Base-by-base conservation (phyloP, 768 basidiomycete genomes). In the Zangia roseola region DNA sequence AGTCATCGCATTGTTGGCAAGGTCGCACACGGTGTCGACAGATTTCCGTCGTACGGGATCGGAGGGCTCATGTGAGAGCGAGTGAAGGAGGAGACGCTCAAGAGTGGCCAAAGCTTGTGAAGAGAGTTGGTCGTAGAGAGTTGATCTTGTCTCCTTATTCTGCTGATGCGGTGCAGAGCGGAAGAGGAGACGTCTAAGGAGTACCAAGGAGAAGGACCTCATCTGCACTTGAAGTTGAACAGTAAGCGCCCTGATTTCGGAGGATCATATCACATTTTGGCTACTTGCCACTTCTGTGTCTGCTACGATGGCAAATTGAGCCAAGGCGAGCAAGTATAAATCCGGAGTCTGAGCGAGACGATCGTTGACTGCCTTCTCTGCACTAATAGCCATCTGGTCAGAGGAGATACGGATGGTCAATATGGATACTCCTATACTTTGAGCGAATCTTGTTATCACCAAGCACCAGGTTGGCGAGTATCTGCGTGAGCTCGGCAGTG, bases 371-470 rank as follows among this genome's bases (percentile, higher is more conserved):
- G 85, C 85, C 49, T 83, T 82, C 60, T 91, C 89, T 43, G 90
- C 89, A 71, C 88, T 81, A 58, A 17, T 13, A 17, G 21, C 23
- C 13, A 35, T 45, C 16, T 17, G 10, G 54, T 68, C 38, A 62
- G 55, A 35, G 16, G 13, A 24, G 30, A 7, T 7, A 8, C 4
- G n/a, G 7, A 13, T 9, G 7, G 25, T 26, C 10, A 31, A 45
- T 34, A 39, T 20, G 9, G 16, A 25, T 21, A 33, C 31, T 42
- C 47, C 9, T 47, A 19, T 59, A 87, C 88, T 77, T 85, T 55
- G 84, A 73, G 16, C 89, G 82, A 43, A 92, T 88, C 46, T 84
- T 81, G 68, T 92, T 92, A 65, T 92, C 88, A 5, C 88, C 90
- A 34, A 88, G 73, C 5, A 91, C 86, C 17, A 91, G 81, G 68